A percentile compares a stretch with the other conserved stretches of the same genome.
These are phyloP conservation scores for Yarrowia hollandica DNA, from an alignment of 805 yeast species.

Conservation along the genomic window DNA sequence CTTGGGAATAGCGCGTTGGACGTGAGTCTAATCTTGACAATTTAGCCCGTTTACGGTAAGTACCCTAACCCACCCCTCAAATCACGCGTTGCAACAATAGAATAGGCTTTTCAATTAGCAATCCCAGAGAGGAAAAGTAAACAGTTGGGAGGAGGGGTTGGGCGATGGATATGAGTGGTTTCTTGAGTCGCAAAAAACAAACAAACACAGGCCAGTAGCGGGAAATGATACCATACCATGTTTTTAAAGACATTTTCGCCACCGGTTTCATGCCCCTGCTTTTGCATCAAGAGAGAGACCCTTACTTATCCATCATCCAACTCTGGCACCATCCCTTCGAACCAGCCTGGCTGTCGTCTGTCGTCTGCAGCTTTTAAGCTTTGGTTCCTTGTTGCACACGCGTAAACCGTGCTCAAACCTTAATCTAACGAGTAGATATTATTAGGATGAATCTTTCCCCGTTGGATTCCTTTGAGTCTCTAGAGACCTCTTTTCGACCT, in stretches of 20 bases:
- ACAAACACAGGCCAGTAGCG: too few species aligned
- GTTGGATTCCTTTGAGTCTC: slow-evolving; percentile 20
- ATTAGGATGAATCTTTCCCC: slow-evolving; percentile 24
- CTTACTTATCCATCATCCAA: neutral
- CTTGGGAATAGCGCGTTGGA: neutral
- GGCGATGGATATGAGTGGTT: neutral
- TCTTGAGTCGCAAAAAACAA: too few species aligned
- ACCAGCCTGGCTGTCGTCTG: neutral
- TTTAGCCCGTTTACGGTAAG: slow-evolving; percentile 15
- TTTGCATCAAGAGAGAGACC: too few species aligned
- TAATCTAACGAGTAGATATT: slow-evolving; percentile 10
- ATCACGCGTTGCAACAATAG: slow-evolving; percentile 25
- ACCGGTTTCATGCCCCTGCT: too few species aligned
- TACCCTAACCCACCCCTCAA: neutral
- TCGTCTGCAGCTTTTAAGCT: neutral
- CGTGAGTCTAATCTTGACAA: neutral
- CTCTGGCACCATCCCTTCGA: neutral
- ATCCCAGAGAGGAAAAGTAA: slow-evolving; percentile 26
- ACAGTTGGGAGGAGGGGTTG: slow-evolving; percentile 1
- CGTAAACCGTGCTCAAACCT: slow-evolving; percentile 16
- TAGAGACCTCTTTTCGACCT: neutral
- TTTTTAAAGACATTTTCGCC: too few species aligned
- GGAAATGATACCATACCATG: too few species aligned
- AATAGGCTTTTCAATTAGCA: slow-evolving; percentile 19
- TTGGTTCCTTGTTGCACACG: slow-evolving; percentile 2